Base-by-base conservation (phyloP, 345 rosid species). In the Brassica carinata region DNA sequence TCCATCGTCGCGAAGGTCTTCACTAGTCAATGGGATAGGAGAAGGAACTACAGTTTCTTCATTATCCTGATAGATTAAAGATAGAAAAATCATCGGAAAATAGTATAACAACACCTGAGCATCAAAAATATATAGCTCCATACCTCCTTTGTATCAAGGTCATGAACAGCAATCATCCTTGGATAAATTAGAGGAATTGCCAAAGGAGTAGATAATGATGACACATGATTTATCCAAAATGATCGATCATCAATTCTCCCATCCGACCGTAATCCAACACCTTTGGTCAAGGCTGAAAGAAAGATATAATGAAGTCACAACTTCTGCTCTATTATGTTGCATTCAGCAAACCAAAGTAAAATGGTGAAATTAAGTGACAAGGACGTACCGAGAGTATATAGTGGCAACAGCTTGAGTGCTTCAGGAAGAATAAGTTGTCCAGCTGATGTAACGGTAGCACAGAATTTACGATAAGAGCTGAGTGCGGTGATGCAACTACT, bases 391-490 rank as follows among this genome's bases (percentile, higher is more conserved):
- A 96, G 94, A 76, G 92, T 88, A 83, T 93, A 93, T 3, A 96
- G 81, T 75, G 99, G 98, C 75, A 92, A 88, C 82, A 96, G 97
- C 83, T 93, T 96, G 59, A 96, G 98, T 27, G 98, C 97, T 86
- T 96, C 99, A 14, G 99, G 98, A 72, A 96, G 97, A 84, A 93
- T 92, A 76, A 96, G 98, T 77, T 96, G 99, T 74, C 99, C 99
- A 8, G 94, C 76, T 67, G 97, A 90, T 72, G 97, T 90, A 70
- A 96, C 98, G 15, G 99, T 90, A 4, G 99, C 98, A 80, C 99
- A 96, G 76, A 92, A 96, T 82, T 92, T 92, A 67, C 99, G 97
- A 67, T 96, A 96, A 13, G 99, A 82, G 70, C 84, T 89, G 81
- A 96, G 86, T 83, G 89, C 84, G 83, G 83, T 93, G 86, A 89